Base-by-base conservation (phyloP, 805 yeast genomes). In the Candida ortonii region DNA sequence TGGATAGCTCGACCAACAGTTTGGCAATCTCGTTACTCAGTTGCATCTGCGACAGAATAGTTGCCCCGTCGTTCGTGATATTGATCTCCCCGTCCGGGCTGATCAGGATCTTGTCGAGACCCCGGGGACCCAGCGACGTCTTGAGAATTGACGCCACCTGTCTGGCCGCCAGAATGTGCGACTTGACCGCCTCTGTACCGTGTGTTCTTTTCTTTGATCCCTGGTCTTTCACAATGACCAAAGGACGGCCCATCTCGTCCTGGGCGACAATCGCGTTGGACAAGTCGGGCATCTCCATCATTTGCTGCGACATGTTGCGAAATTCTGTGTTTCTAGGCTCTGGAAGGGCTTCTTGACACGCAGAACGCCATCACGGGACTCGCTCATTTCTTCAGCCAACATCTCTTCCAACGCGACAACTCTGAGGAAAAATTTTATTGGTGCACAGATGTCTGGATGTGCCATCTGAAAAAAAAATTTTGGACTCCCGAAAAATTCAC, bases 221-320 rank as follows among this genome's bases (percentile, higher is more conserved):
- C 40, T 67, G 72, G 41, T 93, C 99, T 59, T 93, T 79, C 34
- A 93, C 99, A 59, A 93, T 93, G 57, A 93, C 90, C 60, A 93
- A 87, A 14, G 99, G 99, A 64, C 98, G 81, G 14, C 99, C 99
- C 89, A 84, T 86, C 64, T 93, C 99, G 61, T 93, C 99, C 64
- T 90, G 98, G 3, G 98, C 97, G 69, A 93, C 87, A 52, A 93
- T 88, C 64, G 98, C 98, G 56, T 94, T 93, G 49, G 97, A 89
- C 74, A 93, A 70, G 62, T 93, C 98, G 25, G 96, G 96, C 84
- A 78, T 73, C 28, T 63, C 66, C 62, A 65, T 59, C 30, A 43
- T 43, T 42, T 48, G 63, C 26, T 56, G 65, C 41, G 41, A 30
- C 43, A 36, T 38, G 15, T 32, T 35, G 39, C 14, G 33, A 22